These are phyloP conservation scores for Coniochaeta pulveracea DNA, from an alignment of 2,329 filamentous ascomycete species.

Conservation along the genomic window DNA sequence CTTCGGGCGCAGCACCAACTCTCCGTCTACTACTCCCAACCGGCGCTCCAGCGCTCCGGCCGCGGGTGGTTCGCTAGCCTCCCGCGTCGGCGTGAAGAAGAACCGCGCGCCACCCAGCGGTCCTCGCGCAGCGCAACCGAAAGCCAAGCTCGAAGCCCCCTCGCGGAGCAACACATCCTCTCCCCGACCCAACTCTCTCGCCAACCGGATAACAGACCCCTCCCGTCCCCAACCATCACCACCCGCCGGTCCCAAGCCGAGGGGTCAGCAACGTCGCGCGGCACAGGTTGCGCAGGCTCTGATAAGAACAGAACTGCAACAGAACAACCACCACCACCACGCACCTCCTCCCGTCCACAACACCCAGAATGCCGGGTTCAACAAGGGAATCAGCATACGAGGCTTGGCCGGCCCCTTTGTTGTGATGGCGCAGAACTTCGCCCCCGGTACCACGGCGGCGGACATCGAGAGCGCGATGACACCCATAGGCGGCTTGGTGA, in stretches of 20 bases:
- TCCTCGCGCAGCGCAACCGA: slow-evolving; percentile 10
- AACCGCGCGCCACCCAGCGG: slow-evolving; percentile 22
- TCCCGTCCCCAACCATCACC: slow-evolving; percentile 7
- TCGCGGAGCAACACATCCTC: slow-evolving; percentile 18
- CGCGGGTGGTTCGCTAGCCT: slow-evolving; percentile 50
- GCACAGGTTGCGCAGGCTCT: slow-evolving; percentile 33
- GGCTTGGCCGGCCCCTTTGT: slow-evolving; percentile 63
- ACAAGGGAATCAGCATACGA: slow-evolving; percentile 53
- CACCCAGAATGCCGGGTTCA: slow-evolving; percentile 8
- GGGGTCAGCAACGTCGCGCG: slow-evolving; percentile 24
- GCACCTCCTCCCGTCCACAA: neutral
- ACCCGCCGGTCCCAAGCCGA: slow-evolving; percentile 9
- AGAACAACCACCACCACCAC: slow-evolving; percentile 18
- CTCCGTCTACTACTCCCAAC: too few relatives aligned
- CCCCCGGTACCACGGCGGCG: slow-evolving; percentile 66
- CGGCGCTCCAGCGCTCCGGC: slow-evolving; percentile 43
- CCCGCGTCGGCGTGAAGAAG: slow-evolving; percentile 64
- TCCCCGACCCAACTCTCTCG: slow-evolving; percentile 24
- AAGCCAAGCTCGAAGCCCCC: too few relatives aligned
- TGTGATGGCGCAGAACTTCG: slow-evolving; percentile 73
- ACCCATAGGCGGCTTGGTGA: slow-evolving; percentile 58
- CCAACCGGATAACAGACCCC: slow-evolving; percentile 18
- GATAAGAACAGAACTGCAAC: slow-evolving; percentile 24
- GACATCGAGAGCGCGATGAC: slow-evolving; percentile 76
- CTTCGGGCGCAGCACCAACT: slow-evolving; percentile 52